Evolutionary conservation across 1,284 basidiomycete species (phyloP).

Genomic region (Rugiboletus extremiorientalis): DNA sequence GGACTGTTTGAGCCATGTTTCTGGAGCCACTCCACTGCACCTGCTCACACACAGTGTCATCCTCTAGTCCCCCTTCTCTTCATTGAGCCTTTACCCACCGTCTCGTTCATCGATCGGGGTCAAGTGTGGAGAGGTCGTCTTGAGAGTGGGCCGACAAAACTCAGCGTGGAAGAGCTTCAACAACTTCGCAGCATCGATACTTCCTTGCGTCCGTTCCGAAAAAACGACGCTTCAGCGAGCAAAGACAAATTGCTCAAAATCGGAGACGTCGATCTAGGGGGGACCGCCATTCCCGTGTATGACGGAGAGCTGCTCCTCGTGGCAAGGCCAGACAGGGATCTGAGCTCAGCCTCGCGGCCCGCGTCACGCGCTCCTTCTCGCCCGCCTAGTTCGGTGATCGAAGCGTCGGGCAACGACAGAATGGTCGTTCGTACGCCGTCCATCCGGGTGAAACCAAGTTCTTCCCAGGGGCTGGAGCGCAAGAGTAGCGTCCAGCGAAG

Average conservation of each 20-base stretch:
- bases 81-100: slow-evolving; percentile 65
- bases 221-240: slow-evolving; percentile 10
- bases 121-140: slow-evolving; percentile 62
- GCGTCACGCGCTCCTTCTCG: slow-evolving; percentile 59
- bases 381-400: slow-evolving; percentile 59
- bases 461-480: slow-evolving; percentile 64
- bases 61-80: slow-evolving; percentile 70
- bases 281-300: slow-evolving; percentile 70
- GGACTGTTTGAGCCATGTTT: slow-evolving; percentile 74
- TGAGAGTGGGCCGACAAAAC: slow-evolving; percentile 51
- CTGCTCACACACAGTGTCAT: slow-evolving; percentile 42
- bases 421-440: slow-evolving; percentile 59
- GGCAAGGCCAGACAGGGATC: slow-evolving; percentile 50
- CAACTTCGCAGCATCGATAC: slow-evolving; percentile 45
- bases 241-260: slow-evolving; percentile 34
- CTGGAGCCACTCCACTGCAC: slow-evolving; percentile 53
- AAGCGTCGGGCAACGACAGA: slow-evolving; percentile 40
- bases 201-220: slow-evolving; percentile 23
- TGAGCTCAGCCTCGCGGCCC: slow-evolving; percentile 50
- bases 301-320: slow-evolving; percentile 71
- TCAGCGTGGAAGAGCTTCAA: slow-evolving; percentile 56
- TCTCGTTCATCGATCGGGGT: slow-evolving; percentile 65
- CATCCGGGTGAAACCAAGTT: slow-evolving; percentile 69
- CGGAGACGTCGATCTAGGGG: slow-evolving; percentile 52
- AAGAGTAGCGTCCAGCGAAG: slow-evolving; percentile 71